phyloP scores from a whole-genome alignment of 768 basidiomycete genomes.

The Serendipita sp. region DNA sequence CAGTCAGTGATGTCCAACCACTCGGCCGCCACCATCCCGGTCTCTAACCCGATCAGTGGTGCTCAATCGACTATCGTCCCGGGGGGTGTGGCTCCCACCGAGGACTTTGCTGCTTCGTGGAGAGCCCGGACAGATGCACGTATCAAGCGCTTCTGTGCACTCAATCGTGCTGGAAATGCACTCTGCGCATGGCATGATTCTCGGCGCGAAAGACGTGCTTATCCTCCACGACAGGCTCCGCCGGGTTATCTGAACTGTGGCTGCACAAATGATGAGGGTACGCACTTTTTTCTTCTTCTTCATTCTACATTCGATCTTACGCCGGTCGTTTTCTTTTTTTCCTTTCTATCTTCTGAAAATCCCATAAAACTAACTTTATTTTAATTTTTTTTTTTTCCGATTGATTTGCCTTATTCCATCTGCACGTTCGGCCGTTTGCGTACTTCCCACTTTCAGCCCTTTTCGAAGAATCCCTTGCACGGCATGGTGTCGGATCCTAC shows the following conservation, averaged over 20 bases:
- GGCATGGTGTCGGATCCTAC: slow-evolving; percentile 68
- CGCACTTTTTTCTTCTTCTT: not conserved
- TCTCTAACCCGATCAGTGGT: not conserved
- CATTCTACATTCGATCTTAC: not conserved
- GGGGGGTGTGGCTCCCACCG: not conserved
- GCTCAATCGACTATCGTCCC: not conserved
- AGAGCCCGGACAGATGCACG: slow-evolving; percentile 58
- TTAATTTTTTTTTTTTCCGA: not conserved
- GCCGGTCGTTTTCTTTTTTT: not conserved
- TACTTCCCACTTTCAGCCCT: slow-evolving; percentile 24
- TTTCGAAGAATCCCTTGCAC: slow-evolving; percentile 68
- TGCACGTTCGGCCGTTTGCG: not conserved
- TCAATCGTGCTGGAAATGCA: slow-evolving; percentile 77
- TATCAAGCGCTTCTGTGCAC: slow-evolving; percentile 52
- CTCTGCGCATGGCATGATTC: slow-evolving; percentile 87
- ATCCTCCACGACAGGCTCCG: slow-evolving; percentile 69
- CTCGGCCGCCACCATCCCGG: slow-evolving; percentile 3
- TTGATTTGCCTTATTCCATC: not conserved
- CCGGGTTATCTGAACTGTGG: slow-evolving; percentile 69
- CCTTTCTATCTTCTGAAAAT: no score
- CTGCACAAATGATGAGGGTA: slow-evolving; percentile 59
- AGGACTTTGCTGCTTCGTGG: slow-evolving; percentile 44
- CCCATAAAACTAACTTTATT: not conserved
- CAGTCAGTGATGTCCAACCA: not conserved
- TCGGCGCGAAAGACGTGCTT: slow-evolving; percentile 58